Evolutionary conservation across 768 basidiomycete species (phyloP).

Genomic region (Tephrocybe sp.): DNA sequence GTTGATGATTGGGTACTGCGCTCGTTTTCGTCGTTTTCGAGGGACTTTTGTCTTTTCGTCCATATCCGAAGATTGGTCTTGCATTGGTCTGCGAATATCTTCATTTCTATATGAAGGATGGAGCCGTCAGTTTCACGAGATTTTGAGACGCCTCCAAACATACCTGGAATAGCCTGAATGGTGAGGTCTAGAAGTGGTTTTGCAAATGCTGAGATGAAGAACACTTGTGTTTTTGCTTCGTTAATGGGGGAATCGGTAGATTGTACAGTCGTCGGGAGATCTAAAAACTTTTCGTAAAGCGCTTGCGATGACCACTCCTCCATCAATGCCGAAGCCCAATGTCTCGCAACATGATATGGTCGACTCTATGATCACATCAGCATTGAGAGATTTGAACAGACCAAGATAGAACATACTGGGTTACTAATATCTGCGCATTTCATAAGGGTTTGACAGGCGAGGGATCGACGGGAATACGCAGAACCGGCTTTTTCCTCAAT

Average conservation of each 20-base stretch:
- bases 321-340: constrained; percentile 88
- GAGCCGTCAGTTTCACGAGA: not conserved
- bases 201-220: constrained; percentile 81
- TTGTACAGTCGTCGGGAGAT: constrained; percentile 62
- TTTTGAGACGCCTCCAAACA: constrained; percentile 18
- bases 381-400: not conserved
- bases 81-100: constrained; percentile 64
- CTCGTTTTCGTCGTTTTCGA: constrained; percentile 27
- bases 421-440: constrained; percentile 99
- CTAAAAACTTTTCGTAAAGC: constrained; percentile 74
- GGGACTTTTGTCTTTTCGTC: constrained; percentile 47
- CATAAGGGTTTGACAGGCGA: constrained; percentile 87
- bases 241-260: constrained; percentile 43
- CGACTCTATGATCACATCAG: constrained; percentile 58
- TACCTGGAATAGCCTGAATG: constrained; percentile 71
- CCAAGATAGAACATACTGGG: constrained; percentile 62
- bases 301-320: constrained; percentile 93
- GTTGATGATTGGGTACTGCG: constrained; percentile 48
- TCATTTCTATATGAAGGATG: constrained; percentile 51
- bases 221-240: constrained; percentile 82
- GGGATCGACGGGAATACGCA: constrained; percentile 50
- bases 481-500: constrained; percentile 38
- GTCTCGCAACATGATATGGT: constrained; percentile 85
- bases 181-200: constrained; percentile 81
- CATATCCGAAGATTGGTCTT: constrained; percentile 67